Evolutionary conservation across 768 basidiomycete genomes (phyloP).

Genomic region (Amanita inopinata): DNA sequence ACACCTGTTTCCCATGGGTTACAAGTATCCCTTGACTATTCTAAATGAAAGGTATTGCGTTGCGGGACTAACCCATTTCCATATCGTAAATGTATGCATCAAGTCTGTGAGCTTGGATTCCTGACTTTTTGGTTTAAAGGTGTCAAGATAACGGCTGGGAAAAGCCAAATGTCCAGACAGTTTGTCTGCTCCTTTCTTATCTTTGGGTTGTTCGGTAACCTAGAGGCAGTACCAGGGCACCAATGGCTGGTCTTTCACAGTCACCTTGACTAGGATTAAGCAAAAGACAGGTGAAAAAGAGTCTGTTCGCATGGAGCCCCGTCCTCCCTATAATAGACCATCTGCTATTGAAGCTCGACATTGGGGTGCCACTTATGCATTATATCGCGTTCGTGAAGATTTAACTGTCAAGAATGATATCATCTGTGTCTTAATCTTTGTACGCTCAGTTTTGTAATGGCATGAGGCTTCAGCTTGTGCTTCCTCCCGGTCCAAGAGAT

Average conservation of each 20-base stretch:
- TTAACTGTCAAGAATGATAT: slow-evolving; percentile 8
- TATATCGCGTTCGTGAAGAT: slow-evolving; percentile 66
- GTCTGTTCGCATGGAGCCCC: slow-evolving; percentile 61
- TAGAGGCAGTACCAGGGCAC: slow-evolving; percentile 33
- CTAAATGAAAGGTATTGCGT: slow-evolving; percentile 84
- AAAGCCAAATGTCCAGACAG: slow-evolving; percentile 69
- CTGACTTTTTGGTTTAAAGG: slow-evolving; percentile 25
- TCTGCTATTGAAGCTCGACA: slow-evolving; percentile 81
- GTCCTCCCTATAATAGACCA: slow-evolving; percentile 55
- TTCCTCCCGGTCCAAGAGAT: slow-evolving; percentile 78
- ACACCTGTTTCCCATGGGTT: slow-evolving; percentile 74
- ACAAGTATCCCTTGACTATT: slow-evolving; percentile 72
- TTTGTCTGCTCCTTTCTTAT: slow-evolving; percentile 23
- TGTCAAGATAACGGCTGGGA: slow-evolving; percentile 91
- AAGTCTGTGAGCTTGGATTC: background rate
- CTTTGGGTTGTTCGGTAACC: slow-evolving; percentile 7
- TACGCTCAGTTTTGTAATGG: slow-evolving; percentile 59
- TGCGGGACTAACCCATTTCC: too few species aligned
- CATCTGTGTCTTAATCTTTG: slow-evolving; percentile 19
- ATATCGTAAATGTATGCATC: too few species aligned
- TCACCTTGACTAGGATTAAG: slow-evolving; percentile 57
- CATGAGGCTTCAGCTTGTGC: slow-evolving; percentile 60
- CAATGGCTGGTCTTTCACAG: slow-evolving; percentile 52
- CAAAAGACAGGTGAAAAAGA: slow-evolving; percentile 66
- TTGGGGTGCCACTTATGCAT: slow-evolving; percentile 81